Base-by-base conservation (phyloP, 441 rosid genomes). In the Euphorbia celastroides region DNA sequence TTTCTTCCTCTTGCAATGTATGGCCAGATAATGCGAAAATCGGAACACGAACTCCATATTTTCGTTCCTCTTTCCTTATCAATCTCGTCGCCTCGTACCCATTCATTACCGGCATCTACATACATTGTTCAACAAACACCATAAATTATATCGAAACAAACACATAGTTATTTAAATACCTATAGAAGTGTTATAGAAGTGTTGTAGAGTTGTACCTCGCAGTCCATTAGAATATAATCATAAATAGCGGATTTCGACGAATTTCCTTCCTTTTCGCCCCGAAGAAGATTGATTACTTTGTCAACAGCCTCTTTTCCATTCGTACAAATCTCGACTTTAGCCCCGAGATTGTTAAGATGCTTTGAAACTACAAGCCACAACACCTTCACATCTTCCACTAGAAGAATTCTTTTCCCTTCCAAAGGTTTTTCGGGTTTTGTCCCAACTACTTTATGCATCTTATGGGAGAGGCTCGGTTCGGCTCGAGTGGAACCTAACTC, bases 201-300 rank as follows among this genome's bases (percentile, higher is more conserved):
- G 6, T n/a, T n/a, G n/a, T n/a, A 3, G 5, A 1, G 17, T 2
- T 3, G 64, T 77, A 82, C 89, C 89, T 84, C 77, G 32, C 92
- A 84, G 25, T 86, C 92, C 89, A 86, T 84, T 59, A 86, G 57
- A 41, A 83, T 77, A 68, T 55, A 79, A 69, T 81, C 84, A 11
- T 77, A 83, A 16, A 71, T 80, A 13, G 19, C 54, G 51, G 38
- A 17, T 30, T 20, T 57, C 16, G 62, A 59, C 26, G 38, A 31
- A 20, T 26, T 51, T 25, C 60, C 65, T 51, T 52, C 67, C 13
- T 56, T 57, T 12, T 41, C 60, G 19, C 75, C 77, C 16, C 56
- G 62, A 27, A 84, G 58, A 36, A 55, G 68, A 10, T 69, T 75
- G 67, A 78, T 54, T 12, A 84, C 76, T 59, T 57, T 30, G 26